Percentiles rank a stretch among this genome's conserved stretches.
These are phyloP conservation scores for Penicillium sp. DNA, from an alignment of 2,329 filamentous ascomycete species.

Conservation along the genomic window DNA sequence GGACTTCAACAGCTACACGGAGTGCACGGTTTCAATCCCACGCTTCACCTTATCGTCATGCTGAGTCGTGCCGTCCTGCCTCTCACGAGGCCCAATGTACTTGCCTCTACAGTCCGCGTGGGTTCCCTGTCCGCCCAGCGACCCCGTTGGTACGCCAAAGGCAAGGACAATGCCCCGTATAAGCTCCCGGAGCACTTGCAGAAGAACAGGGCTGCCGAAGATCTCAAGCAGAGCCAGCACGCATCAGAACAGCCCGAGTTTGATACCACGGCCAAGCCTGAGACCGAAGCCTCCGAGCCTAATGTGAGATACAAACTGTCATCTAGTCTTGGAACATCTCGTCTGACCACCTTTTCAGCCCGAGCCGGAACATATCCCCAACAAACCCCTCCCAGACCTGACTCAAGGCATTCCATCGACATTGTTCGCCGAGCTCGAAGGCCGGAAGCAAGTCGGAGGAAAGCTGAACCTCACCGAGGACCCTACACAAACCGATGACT, in stretches of 20 bases:
- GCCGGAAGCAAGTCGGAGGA: slow-evolving; percentile 38
- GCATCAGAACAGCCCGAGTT: slow-evolving; percentile 41
- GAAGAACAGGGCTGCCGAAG: slow-evolving; percentile 24
- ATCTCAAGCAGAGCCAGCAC: slow-evolving; percentile 23
- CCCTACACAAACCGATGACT: slow-evolving; percentile 43
- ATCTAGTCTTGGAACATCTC: neutral
- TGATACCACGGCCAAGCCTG: slow-evolving; percentile 33
- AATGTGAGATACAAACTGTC: slow-evolving; percentile 21
- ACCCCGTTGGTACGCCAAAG: slow-evolving; percentile 42
- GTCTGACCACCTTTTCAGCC: slow-evolving; percentile 28
- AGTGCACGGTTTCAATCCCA: slow-evolving; percentile 10
- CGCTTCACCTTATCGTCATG: slow-evolving; percentile 33
- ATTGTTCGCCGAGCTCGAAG: slow-evolving; percentile 70
- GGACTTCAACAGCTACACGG: slow-evolving; percentile 14
- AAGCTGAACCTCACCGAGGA: slow-evolving; percentile 55
- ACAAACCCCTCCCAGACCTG: slow-evolving; percentile 77
- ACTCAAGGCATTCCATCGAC: slow-evolving; percentile 95
- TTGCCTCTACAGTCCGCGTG: slow-evolving; percentile 35
- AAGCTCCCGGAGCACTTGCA: slow-evolving; percentile 33
- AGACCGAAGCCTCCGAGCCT: slow-evolving; percentile 28
- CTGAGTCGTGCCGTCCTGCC: slow-evolving; percentile 47
- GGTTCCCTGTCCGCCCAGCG: slow-evolving; percentile 33
- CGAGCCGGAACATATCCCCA: slow-evolving; percentile 42
- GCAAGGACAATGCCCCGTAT: slow-evolving; percentile 34
- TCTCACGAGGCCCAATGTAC: slow-evolving; percentile 43